phyloP scores from a whole-genome alignment of 2,329 filamentous ascomycete species.

The Corniculantispora saksenae region DNA sequence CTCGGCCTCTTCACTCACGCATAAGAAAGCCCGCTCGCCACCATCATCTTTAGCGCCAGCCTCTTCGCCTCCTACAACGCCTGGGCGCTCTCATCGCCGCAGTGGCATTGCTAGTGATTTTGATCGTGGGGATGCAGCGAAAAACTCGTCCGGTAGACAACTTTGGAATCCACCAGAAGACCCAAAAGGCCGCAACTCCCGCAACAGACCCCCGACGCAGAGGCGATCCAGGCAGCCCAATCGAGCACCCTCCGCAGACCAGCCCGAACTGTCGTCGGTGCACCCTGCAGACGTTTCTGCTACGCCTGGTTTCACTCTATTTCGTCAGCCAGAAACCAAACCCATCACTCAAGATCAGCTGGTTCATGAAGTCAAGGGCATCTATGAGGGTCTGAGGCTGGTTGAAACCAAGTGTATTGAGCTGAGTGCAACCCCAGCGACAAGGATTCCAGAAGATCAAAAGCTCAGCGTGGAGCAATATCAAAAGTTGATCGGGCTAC shows the following conservation, averaged over 20 bases:
- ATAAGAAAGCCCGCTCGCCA: conserved; percentile 33
- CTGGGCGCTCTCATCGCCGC: conserved; percentile 8
- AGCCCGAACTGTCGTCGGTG: background rate
- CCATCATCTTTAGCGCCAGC: conserved; percentile 25
- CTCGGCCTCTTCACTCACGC: background rate
- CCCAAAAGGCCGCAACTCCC: background rate
- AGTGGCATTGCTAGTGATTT: conserved; percentile 23
- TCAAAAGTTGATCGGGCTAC: conserved; percentile 80
- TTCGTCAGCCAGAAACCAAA: conserved; percentile 60
- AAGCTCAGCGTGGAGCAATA: conserved; percentile 65
- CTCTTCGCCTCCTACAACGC: conserved; percentile 24
- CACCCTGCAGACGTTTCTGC: conserved; percentile 6
- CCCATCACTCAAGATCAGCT: conserved; percentile 78
- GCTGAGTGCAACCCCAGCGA: conserved; percentile 66
- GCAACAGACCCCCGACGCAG: background rate
- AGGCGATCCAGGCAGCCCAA: background rate
- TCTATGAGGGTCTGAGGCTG: conserved; percentile 81
- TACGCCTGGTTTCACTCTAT: background rate
- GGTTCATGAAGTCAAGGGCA: conserved; percentile 77
- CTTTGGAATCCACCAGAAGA: conserved; percentile 33
- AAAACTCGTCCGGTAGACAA: conserved; percentile 26
- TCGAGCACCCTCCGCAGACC: background rate
- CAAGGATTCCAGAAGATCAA: conserved; percentile 42
- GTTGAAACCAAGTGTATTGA: conserved; percentile 88
- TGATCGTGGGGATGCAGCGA: conserved; percentile 26